Evolutionary conservation across 208 protist species (phyloP), one percentile per base, ranked within the genome.

Genomic region (Acanthamoeba castellanii): DNA sequence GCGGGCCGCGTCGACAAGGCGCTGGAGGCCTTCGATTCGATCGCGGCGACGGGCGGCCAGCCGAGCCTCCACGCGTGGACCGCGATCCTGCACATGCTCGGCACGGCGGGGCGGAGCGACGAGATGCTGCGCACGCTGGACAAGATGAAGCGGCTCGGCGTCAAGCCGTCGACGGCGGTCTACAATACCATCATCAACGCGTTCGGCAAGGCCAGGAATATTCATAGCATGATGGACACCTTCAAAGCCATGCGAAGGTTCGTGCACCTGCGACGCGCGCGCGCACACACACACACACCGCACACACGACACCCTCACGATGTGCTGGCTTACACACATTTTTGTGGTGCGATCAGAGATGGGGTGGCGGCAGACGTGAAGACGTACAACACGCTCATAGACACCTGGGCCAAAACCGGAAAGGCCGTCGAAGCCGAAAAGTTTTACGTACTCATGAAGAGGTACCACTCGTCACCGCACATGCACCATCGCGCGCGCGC

Each of bases 141-240:
- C 74, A 9, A 50, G 34, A 82, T 82, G 74, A 18, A n/a, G 42
- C 74, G 37, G 0, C 37, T 14, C 18, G 37, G 74, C 42, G 74
- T 52, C 13, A 7, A 52, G 37, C 74, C 74, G 34, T 55, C 32
- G 20, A 52, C 32, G 20, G 0, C 74, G 8, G 20, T 27, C 32
- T 82, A 82, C 74, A 82, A 82, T 37, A 82, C 74, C 18, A 50
- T 82, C 74, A 82, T 82, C 74, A 82, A 82, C 74, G 74, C 74
- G 7, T 82, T 82, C 20, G 74, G 74, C 32, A 82, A 82, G 37
- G 74, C 74, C 37, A 6, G 14, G 0, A 18, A 82, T 13, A 7
- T 82, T 8, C 18, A 14, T 7, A 82, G 74, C 42, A 82, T 82
- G 74, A 82, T 82, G 74, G 74, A 82, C 42, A 13, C 74, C 74